A percentile compares a stretch with the other conserved stretches of the same genome.
Conservation (phyloP, 805 yeast species). For the Saccharomycopsis sp. region DNA sequence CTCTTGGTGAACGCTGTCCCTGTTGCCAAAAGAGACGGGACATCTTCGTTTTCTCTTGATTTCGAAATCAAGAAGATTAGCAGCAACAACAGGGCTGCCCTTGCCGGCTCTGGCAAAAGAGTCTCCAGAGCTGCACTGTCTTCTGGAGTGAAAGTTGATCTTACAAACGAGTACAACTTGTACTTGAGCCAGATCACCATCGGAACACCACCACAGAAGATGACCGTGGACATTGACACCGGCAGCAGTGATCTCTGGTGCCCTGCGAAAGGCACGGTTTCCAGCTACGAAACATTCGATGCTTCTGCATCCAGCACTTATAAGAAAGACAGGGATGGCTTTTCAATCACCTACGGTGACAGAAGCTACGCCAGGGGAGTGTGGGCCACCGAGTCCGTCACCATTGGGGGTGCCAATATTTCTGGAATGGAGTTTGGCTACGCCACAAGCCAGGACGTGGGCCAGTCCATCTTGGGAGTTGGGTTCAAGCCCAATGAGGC, state of each 20-base stretch:
- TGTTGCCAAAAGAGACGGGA: too few species aligned
- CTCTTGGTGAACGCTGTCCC: too few species aligned
- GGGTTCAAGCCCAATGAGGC: constrained; percentile 64
- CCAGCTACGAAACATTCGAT: constrained; percentile 31
- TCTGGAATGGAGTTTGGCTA: constrained; percentile 17
- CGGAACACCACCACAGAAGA: constrained; percentile 36
- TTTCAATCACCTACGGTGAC: constrained; percentile 40
- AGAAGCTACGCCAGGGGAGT: constrained; percentile 39
- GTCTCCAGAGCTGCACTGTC: constrained; percentile 1
- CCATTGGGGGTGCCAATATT: constrained; percentile 20
- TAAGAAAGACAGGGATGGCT: constrained; percentile 27
- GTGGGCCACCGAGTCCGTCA: constrained; percentile 27
- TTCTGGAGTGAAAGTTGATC: constrained; percentile 9
- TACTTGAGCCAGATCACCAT: constrained; percentile 36
- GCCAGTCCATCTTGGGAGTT: constrained; percentile 59
- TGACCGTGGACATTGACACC: constrained; percentile 38
- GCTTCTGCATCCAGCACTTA: constrained; percentile 29
- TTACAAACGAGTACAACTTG: constrained; percentile 34
- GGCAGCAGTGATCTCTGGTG: constrained; percentile 46
- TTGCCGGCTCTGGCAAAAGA: neutral
- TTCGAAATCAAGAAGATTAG: too few species aligned
- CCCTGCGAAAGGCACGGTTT: constrained; percentile 24
- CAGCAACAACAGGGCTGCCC: too few species aligned
- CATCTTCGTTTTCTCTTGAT: too few species aligned
- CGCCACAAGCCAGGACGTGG: constrained; percentile 18